Evolutionary conservation across 1,284 basidiomycete species (phyloP).

Genomic region (Ganoderma lingzhi): DNA sequence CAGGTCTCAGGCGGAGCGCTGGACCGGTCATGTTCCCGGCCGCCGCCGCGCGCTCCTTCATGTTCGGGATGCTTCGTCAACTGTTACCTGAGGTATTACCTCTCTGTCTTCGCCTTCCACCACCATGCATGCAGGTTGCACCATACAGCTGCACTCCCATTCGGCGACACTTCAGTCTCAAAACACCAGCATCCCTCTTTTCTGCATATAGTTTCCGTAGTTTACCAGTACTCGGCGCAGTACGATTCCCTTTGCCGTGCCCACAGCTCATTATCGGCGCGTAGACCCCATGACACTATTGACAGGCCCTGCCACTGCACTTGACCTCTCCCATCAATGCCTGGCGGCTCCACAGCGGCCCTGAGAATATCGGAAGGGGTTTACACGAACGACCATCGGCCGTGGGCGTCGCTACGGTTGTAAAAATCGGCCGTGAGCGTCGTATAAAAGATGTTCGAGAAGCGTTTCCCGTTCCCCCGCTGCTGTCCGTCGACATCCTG

Average conservation of each 20-base stretch:
- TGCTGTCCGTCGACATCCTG: slow-evolving; percentile 11
- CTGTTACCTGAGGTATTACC: no score
- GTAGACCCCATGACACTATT: slow-evolving; percentile 4
- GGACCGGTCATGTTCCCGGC: no score
- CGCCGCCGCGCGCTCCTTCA: no score
- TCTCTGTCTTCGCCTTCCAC: not conserved
- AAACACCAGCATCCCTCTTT: no score
- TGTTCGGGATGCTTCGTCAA: no score
- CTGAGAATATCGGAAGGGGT: not conserved
- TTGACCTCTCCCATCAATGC: slow-evolving; percentile 5
- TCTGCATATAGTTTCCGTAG: no score
- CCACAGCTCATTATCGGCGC: not conserved
- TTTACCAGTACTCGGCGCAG: no score
- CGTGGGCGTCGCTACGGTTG: not conserved
- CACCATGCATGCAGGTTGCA: no score
- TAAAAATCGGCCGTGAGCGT: not conserved
- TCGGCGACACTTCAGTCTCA: no score
- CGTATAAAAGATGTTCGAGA: slow-evolving; percentile 3
- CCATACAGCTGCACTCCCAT: no score
- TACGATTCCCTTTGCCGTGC: not conserved
- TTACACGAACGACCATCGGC: not conserved
- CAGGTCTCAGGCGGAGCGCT: no score
- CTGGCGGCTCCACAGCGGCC: not conserved
- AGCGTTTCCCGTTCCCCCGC: slow-evolving; percentile 1
- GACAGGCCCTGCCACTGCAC: not conserved